Evolutionary conservation across 2,329 filamentous ascomycete species (phyloP).

Genomic region (Pseudogymnoascus sp.): DNA sequence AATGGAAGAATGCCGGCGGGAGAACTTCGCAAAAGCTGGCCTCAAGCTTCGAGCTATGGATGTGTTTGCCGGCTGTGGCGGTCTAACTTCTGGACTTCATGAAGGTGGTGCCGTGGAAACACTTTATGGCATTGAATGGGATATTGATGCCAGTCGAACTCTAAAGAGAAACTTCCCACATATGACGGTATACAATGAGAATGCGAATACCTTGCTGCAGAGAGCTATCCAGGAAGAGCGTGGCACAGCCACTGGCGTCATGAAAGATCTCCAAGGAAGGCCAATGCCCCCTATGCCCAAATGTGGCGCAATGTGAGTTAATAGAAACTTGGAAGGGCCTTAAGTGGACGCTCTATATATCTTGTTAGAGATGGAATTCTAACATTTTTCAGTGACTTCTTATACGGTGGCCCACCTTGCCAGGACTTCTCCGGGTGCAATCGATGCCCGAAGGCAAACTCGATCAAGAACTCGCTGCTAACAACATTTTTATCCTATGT

Average conservation of each 20-base stretch:
- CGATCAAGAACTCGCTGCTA: constrained; percentile 20
- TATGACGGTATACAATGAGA: constrained; percentile 13
- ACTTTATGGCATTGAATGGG: constrained; percentile 4
- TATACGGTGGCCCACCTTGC: constrained; percentile 19
- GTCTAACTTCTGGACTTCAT: neutral
- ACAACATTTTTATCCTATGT: constrained; percentile 18
- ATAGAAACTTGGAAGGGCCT: neutral
- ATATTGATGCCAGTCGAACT: neutral
- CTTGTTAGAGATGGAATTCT: neutral
- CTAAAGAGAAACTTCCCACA: constrained; percentile 7
- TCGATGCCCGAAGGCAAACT: constrained; percentile 11
- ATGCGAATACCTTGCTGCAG: constrained; percentile 13
- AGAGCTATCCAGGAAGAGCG: constrained; percentile 12
- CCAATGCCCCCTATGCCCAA: constrained; percentile 13
- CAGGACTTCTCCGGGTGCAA: constrained; percentile 16
- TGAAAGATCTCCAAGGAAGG: constrained; percentile 12
- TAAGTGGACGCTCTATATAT: neutral
- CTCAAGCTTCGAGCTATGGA: constrained; percentile 7
- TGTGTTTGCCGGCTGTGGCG: constrained; percentile 7
- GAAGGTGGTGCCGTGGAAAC: constrained; percentile 2
- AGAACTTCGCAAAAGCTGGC: neutral
- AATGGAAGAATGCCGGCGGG: neutral
- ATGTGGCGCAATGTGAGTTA: constrained; percentile 13
- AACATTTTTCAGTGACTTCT: constrained; percentile 11
- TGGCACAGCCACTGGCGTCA: constrained; percentile 1